These are phyloP conservation scores for Rhynchosporium graminicola DNA, from an alignment of 2,329 filamentous ascomycete species.

Conservation along the genomic window DNA sequence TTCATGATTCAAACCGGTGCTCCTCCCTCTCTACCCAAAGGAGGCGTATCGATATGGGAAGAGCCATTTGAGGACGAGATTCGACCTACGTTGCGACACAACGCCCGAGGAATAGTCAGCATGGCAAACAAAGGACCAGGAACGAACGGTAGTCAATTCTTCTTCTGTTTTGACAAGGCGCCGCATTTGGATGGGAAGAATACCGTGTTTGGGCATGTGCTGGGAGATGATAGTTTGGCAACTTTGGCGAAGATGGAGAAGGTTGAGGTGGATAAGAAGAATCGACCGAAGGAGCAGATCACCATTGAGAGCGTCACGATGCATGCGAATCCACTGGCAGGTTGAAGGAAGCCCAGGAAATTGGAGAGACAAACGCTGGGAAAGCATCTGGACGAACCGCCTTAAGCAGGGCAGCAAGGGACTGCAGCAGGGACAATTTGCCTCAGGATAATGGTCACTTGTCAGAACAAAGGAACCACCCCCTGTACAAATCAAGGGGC, in stretches of 20 bases:
- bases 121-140: slow-evolving; percentile 78
- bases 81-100: slow-evolving; percentile 67
- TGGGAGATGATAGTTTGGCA: slow-evolving; percentile 62
- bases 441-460: not conserved
- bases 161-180: slow-evolving; percentile 74
- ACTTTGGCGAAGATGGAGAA: slow-evolving; percentile 72
- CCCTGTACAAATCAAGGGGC: too few species aligned
- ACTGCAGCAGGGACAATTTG: not conserved
- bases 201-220: slow-evolving; percentile 77
- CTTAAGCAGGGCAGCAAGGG: not conserved
- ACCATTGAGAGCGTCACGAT: slow-evolving; percentile 70
- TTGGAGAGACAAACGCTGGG: not conserved
- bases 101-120: slow-evolving; percentile 67
- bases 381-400: not conserved
- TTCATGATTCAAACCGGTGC: slow-evolving; percentile 83
- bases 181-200: slow-evolving; percentile 82
- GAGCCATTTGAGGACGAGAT: slow-evolving; percentile 80
- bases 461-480: not conserved
- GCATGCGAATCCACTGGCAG: slow-evolving; percentile 78
- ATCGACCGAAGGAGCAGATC: slow-evolving; percentile 65
- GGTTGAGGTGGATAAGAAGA: slow-evolving; percentile 76
- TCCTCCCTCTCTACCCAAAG: slow-evolving; percentile 63
- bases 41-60: slow-evolving; percentile 73
- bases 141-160: slow-evolving; percentile 81
- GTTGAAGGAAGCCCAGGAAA: slow-evolving; percentile 38